Evolutionary conservation across 208 protist genomes (phyloP), one percentile per base, ranked within the genome.

Genomic region (Acanthamoeba lenticulata): DNA sequence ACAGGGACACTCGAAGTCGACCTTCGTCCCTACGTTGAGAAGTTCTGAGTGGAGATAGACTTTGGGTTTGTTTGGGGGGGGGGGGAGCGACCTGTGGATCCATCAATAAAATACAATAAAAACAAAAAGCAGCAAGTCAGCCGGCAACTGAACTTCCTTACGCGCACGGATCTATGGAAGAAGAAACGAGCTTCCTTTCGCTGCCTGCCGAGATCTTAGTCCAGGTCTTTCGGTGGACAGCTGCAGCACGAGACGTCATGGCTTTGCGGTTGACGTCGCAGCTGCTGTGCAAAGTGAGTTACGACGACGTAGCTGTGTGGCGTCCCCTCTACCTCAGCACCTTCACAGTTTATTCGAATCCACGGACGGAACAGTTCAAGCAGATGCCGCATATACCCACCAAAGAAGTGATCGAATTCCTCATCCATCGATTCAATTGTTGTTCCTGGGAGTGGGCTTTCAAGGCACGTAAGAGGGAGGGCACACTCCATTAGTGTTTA

Each of bases 1-100:
- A 42, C 57, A 77, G 90, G 92, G 92, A 95, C 94, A 5, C 55
- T 60, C 13, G 95, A 96, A 45, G 15, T 96, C 4, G 95, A 96
- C 38, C 21, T 96, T 11, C 94, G 95, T 60, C 95, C 95, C 32
- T 94, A 95, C 49, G 36, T 29, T 9, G 95, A 96, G 67, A 95
- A 94, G 55, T 95, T 57, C 27, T 95, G 91, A n/a, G n/a, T n/a
- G n/a, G n/a, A n/a, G n/a, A n/a, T n/a, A n/a, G n/a, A n/a, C n/a
- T n/a, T n/a, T n/a, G n/a, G n/a, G n/a, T n/a, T n/a, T n/a, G n/a
- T n/a, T n/a, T n/a, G n/a, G n/a, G n/a, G n/a, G n/a, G n/a, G n/a
- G n/a, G n/a, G n/a, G n/a, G n/a, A n/a, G n/a, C n/a, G n/a, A n/a
- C n/a, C n/a, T n/a, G n/a, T n/a, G n/a, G n/a, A n/a, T n/a, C n/a